Conservation (phyloP, 2,329 filamentous ascomycete genomes). For the Aspergillus aculeatinus region DNA sequence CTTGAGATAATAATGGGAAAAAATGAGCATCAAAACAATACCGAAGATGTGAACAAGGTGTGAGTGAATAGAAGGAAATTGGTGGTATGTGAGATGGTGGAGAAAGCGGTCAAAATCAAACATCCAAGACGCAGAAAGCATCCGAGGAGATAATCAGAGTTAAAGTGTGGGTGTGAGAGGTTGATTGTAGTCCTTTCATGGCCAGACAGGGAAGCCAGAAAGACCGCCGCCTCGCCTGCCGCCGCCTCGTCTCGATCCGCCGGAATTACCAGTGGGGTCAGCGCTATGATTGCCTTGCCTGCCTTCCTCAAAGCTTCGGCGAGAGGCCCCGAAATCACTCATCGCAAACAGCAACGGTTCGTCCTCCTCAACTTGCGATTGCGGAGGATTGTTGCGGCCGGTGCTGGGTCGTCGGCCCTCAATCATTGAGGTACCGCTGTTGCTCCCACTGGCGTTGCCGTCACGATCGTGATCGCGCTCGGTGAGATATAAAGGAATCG, state of each 20-base stretch:
- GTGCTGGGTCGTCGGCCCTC: conserved; percentile 38
- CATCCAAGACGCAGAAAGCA: background rate
- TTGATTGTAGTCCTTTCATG: conserved; percentile 17
- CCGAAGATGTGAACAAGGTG: conserved; percentile 2
- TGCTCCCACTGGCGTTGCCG: conserved; percentile 41
- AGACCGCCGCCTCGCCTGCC: conserved; percentile 35
- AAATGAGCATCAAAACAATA: background rate
- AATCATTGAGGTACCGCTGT: conserved; percentile 36
- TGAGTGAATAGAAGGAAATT: background rate
- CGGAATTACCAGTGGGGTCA: conserved; percentile 26
- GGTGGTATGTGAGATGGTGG: background rate
- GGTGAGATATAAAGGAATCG: conserved; percentile 30
- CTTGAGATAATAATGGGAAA: background rate
- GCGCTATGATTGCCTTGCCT: conserved; percentile 33
- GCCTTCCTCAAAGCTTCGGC: conserved; percentile 45
- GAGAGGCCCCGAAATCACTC: conserved; percentile 46
- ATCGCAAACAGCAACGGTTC: conserved; percentile 48
- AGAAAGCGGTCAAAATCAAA: background rate
- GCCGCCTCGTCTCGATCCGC: conserved; percentile 36
- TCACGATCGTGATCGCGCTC: conserved; percentile 42
- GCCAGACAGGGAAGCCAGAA: conserved; percentile 36
- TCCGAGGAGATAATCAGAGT: background rate
- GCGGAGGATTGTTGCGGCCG: conserved; percentile 31
- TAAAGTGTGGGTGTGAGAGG: background rate
- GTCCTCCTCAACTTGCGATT: conserved; percentile 40